These are phyloP conservation scores for Leptosphaerulina australis DNA, from an alignment of 2,329 filamentous ascomycete species.

Conservation along the genomic window DNA sequence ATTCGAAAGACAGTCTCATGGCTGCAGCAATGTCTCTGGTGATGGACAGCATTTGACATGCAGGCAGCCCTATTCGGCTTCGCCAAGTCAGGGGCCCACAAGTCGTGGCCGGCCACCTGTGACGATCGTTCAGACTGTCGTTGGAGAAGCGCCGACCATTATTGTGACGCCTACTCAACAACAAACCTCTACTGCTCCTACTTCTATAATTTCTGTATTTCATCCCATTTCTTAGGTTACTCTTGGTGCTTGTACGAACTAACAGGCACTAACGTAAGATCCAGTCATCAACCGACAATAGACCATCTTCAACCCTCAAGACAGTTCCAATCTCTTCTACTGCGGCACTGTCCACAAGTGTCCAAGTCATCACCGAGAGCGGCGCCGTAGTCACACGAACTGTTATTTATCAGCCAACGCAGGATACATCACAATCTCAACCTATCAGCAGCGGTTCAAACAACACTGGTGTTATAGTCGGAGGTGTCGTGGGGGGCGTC, in stretches of 20 bases:
- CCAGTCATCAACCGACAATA: conserved; percentile 2
- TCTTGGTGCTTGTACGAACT: background rate
- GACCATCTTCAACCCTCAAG: conserved; percentile 25
- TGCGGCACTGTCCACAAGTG: conserved; percentile 28
- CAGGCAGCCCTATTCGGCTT: conserved; percentile 43
- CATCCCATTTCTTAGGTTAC: conserved; percentile 18
- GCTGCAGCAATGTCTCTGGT: conserved; percentile 1
- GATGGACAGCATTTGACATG: conserved; percentile 39
- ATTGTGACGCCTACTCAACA: conserved; percentile 16
- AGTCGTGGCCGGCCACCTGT: conserved; percentile 29
- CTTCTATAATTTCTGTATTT: conserved; percentile 27
- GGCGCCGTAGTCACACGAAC: conserved; percentile 53
- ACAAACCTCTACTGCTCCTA: conserved; percentile 14
- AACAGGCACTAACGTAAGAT: background rate
- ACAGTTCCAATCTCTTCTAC: conserved; percentile 16
- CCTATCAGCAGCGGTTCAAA: conserved; percentile 10
- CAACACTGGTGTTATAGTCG: conserved; percentile 54
- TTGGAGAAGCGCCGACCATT: conserved; percentile 25
- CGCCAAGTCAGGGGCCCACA: conserved; percentile 35
- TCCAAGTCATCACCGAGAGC: conserved; percentile 52
- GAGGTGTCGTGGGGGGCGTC: conserved; percentile 52
- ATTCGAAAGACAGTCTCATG: background rate
- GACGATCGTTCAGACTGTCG: conserved; percentile 39
- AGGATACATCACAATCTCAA: background rate
- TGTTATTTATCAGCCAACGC: conserved; percentile 47